Conservation (phyloP, 768 basidiomycete species). For the Termitomyces sp. region DNA sequence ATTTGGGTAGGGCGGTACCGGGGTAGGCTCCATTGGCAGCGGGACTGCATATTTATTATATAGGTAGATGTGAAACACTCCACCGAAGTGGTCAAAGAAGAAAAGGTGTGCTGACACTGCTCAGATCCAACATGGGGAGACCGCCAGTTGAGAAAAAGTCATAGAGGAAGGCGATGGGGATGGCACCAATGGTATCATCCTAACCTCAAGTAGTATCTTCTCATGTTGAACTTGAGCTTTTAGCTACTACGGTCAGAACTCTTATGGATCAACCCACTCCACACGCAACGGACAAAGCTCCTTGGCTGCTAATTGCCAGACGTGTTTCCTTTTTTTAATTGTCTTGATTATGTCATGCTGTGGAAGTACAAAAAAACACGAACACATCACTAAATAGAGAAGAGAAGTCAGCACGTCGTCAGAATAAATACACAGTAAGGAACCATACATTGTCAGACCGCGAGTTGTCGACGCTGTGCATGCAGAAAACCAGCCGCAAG, state of each 20-base stretch:
- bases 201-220: slow-evolving; percentile 18
- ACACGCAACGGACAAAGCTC: slow-evolving; percentile 33
- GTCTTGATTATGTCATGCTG: background rate
- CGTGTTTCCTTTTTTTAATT: slow-evolving; percentile 8
- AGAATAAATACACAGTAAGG: background rate
- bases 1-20: slow-evolving; percentile 53
- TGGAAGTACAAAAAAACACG: no score
- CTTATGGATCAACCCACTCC: slow-evolving; percentile 45
- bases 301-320: slow-evolving; percentile 47
- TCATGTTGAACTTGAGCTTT: background rate
- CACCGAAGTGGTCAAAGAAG: background rate
- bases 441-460: slow-evolving; percentile 32
- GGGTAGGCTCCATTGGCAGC: slow-evolving; percentile 36
- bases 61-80: background rate
- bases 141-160: slow-evolving; percentile 55
- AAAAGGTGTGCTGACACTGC: slow-evolving; percentile 35
- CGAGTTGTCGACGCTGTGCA: slow-evolving; percentile 24
- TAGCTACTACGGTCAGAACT: slow-evolving; percentile 51
- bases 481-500: slow-evolving; percentile 6
- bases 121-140: slow-evolving; percentile 52
- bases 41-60: slow-evolving; percentile 43
- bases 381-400: slow-evolving; percentile 24
- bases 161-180: slow-evolving; percentile 59
- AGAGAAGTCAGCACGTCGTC: background rate
- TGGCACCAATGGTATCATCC: slow-evolving; percentile 51